phyloP scores from a whole-genome alignment of 2,329 filamentous ascomycete genomes.

The Pseudogymnoascus sp. region DNA sequence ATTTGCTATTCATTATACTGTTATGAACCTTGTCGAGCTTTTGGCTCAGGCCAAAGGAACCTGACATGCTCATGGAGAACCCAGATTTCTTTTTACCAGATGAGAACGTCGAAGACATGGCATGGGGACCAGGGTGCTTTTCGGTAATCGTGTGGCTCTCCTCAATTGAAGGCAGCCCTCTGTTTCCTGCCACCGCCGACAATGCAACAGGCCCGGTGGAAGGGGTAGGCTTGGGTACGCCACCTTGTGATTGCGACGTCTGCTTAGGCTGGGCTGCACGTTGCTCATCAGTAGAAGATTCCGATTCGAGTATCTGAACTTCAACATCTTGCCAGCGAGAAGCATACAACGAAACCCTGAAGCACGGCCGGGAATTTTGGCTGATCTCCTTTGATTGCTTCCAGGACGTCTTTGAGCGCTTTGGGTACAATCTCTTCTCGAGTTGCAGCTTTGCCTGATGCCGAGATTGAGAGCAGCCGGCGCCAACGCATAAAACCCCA shows the following conservation, averaged over 20 bases:
- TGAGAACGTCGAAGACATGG: background rate
- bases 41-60: background rate
- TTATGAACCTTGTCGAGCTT: background rate
- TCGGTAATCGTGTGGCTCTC: background rate
- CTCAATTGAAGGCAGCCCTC: background rate
- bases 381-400: background rate
- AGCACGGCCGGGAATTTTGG: background rate
- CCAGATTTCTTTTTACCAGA: background rate
- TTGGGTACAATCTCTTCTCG: slow-evolving; percentile 1
- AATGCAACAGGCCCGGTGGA: background rate
- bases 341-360: background rate
- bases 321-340: slow-evolving; percentile 3
- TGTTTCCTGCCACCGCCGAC: background rate
- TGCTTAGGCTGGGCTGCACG: background rate
- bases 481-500: background rate
- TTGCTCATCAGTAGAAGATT: background rate
- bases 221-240: background rate
- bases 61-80: background rate
- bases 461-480: background rate
- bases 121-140: background rate
- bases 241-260: background rate
- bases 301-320: background rate
- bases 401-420: background rate
- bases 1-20: background rate
- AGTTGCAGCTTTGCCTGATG: slow-evolving; percentile 6